These are phyloP conservation scores for Colletotrichum neosansevieriae DNA, from an alignment of 2,329 filamentous ascomycete genomes.

Conservation along the genomic window DNA sequence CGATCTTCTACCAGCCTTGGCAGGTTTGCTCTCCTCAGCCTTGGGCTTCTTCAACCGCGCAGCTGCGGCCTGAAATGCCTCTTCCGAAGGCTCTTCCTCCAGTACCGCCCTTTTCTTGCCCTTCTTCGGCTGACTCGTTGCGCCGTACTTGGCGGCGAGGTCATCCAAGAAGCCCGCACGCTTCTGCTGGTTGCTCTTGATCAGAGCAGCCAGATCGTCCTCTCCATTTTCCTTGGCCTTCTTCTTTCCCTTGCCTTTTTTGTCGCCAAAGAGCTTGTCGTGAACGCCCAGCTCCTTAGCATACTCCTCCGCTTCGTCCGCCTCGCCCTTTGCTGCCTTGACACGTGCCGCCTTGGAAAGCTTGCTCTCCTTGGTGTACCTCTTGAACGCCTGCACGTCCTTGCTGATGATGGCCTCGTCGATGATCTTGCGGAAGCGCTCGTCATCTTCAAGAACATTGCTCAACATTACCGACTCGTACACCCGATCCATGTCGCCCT, in stretches of 20 bases:
- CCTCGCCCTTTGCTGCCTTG: conserved; percentile 75
- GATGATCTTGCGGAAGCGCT: conserved; percentile 84
- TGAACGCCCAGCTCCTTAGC: conserved; percentile 81
- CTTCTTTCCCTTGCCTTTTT: conserved; percentile 51
- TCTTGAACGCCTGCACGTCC: conserved; percentile 74
- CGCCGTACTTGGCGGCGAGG: conserved; percentile 81
- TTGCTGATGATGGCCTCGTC: conserved; percentile 80
- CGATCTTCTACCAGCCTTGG: conserved; percentile 20
- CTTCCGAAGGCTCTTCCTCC: conserved; percentile 74
- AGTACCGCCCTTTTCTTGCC: conserved; percentile 66
- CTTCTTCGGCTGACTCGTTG: conserved; percentile 60
- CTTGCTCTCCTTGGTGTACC: conserved; percentile 81
- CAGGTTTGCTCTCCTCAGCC: conserved; percentile 39
- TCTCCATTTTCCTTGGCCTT: conserved; percentile 60
- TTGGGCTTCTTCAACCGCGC: conserved; percentile 58
- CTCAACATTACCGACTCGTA: conserved; percentile 91
- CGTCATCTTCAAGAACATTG: conserved; percentile 85
- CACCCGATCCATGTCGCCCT: conserved; percentile 81
- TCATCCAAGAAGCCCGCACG: conserved; percentile 76
- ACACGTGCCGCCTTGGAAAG: conserved; percentile 70
- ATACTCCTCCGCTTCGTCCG: conserved; percentile 78
- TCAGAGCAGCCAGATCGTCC: conserved; percentile 76
- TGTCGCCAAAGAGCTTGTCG: conserved; percentile 72
- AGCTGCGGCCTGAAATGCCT: conserved; percentile 70
- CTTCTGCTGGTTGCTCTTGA: conserved; percentile 76